Base-by-base conservation (phyloP, 768 basidiomycete genomes). In the Panaeolus cyanescens region DNA sequence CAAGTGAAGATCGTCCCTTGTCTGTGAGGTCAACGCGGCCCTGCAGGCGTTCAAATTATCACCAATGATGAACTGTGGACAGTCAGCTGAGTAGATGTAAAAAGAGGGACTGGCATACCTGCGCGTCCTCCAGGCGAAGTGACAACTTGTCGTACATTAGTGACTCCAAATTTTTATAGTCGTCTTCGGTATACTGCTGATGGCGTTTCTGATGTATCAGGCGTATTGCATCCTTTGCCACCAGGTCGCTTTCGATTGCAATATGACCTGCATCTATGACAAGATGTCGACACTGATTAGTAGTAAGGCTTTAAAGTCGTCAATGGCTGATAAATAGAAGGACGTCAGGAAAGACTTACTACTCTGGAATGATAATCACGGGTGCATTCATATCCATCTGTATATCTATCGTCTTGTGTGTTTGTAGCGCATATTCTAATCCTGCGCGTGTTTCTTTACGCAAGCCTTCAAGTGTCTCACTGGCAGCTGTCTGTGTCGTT, bases 211-310 rank as follows among this genome's bases (percentile, higher is more conserved):
- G 80, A 55, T 92, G 87, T 37, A 99, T 84, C 28, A 87, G 84
- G 33, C 87, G 83, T 42, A 96, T 81, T 3, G 89, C 87, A 32
- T 85, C 81, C 77, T 98, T 93, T 68, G 92, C 87, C 3, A 89
- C 97, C 2, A 98, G 83, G 60, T 96, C 86, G 68, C 95, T 96
- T 71, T 91, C 89, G 33, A 99, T 89, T 1, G 95, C 86, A 65
- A 99, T 96, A 71, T 98, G 97, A 61, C 97, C 97, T 4, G 96
- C 97, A 71, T 99, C 97, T 56, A 99, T 80, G 15, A 99, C 86
- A 56, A 99, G 82, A 71, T 97, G 92, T 67, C 86, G 93, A 76
- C 94, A 91, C 20, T 86, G 75, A 61, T 84, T 82, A 6, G 86
- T 86, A 3, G 89, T 90, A 55, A 98, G 84, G 65, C 94, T 96